Base-by-base conservation (phyloP, 2,329 filamentous ascomycete genomes). In the Aspergillus novofumigatus region DNA sequence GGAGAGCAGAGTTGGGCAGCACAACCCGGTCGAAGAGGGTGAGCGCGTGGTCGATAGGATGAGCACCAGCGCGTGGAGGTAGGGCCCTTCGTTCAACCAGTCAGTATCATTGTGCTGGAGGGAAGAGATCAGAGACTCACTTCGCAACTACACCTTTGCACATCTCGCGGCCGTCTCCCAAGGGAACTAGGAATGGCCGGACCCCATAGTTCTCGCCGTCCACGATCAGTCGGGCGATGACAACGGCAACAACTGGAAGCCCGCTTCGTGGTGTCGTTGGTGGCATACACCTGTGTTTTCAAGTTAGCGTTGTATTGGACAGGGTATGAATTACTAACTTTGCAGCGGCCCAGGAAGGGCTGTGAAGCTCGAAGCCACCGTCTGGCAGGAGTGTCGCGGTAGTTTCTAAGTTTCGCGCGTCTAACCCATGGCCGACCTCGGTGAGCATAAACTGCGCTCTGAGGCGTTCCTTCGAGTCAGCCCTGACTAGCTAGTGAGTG, bases 1-100 rank as follows among this genome's bases (percentile, higher is more conserved):
- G 54, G 7, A 65, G 53, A 14, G 63, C 59, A 7, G 56, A 56
- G 3, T 28, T 23, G 1, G 63, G 62, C 1, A 65, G 52, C 3
- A 25, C 10, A 1, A 65, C 62, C 21, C 59, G 55, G 45, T 61
- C 42, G 53, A 65, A 65, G 35, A 35, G 53, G 14, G 62, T 65
- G n/a, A 65, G n/a, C 10, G 60, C 38, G 49, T 63, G 63, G 21
- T 64, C 63, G 29, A 65, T 54, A 10, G 49, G 52, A 11, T 53
- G 51, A 10, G 53, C 51, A 2, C 59, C 59, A 8, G 49, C 23
- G 1, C 55, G 57, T 2, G 25, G 14, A 14, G 54, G 61, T 4
- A 63, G 44, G 47, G 47, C 28, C 57, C 63, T 53, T 2, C 21
- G 20, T 17, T 0, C 3, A 7, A 4, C 8, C 7, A 3, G 41